Percentiles rank a stretch among this genome's conserved stretches.
Evolutionary conservation across 192 early-diverging fungal species (phyloP).

Genomic region (Lunasporangiospora selenospora): DNA sequence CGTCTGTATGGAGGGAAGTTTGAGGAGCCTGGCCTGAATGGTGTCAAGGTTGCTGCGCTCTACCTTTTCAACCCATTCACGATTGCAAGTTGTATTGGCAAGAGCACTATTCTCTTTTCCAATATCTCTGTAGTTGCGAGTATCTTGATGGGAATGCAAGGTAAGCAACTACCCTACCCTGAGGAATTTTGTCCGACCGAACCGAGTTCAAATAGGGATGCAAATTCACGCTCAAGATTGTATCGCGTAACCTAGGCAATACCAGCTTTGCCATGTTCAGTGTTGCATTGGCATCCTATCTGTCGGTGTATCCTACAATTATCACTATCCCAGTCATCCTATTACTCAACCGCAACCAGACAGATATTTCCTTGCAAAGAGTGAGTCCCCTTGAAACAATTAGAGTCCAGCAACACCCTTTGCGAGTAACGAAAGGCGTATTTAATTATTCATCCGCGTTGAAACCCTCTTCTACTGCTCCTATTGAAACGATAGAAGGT

Average conservation of each 20-base stretch:
- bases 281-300: conserved; percentile 81
- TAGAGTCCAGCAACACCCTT: too few species aligned
- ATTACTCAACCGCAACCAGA: conserved; percentile 48
- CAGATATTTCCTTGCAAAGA: too few species aligned
- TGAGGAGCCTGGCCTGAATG: conserved; percentile 27
- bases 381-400: too few species aligned
- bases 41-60: conserved; percentile 24
- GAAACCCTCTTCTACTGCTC: background rate
- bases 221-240: background rate
- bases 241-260: conserved; percentile 48
- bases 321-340: conserved; percentile 68
- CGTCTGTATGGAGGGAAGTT: conserved; percentile 13
- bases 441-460: background rate
- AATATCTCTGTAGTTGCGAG: conserved; percentile 78
- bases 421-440: conserved; percentile 4
- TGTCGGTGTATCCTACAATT: conserved; percentile 89
- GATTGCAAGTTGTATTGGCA: conserved; percentile 75
- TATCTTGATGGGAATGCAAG: conserved; percentile 69
- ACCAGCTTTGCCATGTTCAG: conserved; percentile 66
- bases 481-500: conserved; percentile 9
- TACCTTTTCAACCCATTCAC: conserved; percentile 90
- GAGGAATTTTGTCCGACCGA: background rate
- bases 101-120: conserved; percentile 78
- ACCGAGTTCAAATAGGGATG: background rate
- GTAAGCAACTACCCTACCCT: conserved; percentile 24